Conservation (phyloP, 306 rosid species). For the Acacia melanoxylon region DNA sequence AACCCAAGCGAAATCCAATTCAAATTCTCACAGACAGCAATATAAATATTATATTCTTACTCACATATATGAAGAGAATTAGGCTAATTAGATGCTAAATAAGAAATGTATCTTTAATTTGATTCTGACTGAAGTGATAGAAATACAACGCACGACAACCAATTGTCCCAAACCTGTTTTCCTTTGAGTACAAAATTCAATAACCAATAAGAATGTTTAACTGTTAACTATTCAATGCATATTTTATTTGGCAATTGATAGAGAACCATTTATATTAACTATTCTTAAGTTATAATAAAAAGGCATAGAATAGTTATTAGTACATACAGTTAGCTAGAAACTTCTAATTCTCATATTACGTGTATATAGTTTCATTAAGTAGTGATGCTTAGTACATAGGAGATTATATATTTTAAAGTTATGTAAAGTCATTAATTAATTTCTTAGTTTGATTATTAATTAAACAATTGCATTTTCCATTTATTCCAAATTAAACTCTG, state of each 20-base stretch:
- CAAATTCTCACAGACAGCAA: not conserved
- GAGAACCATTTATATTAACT: not conserved
- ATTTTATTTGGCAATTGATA: not conserved
- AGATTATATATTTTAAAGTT: conserved; percentile 12
- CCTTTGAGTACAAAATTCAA: too few species aligned
- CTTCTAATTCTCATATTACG: not conserved
- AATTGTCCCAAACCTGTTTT: not conserved
- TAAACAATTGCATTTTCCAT: conserved; percentile 11
- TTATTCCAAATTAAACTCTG: conserved; percentile 19
- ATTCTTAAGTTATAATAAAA: not conserved
- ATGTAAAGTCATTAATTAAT: conserved; percentile 8
- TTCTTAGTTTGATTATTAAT: conserved; percentile 31
- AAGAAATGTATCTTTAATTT: not conserved
- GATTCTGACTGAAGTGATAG: not conserved
- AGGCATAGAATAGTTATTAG: not conserved
- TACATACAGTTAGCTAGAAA: not conserved
- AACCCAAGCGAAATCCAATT: conserved; percentile 11
- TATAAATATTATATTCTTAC: too few species aligned
- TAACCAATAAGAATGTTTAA: too few species aligned
- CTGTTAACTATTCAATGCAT: not conserved
- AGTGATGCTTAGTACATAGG: conserved; percentile 10
- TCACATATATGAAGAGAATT: too few species aligned
- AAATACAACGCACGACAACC: not conserved
- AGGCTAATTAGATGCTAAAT: not conserved
- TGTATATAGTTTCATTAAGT: not conserved